Evolutionary conservation across 2,329 filamentous ascomycete genomes (phyloP), one percentile per base, ranked within the genome.

Genomic region (Aschersonia sp.): DNA sequence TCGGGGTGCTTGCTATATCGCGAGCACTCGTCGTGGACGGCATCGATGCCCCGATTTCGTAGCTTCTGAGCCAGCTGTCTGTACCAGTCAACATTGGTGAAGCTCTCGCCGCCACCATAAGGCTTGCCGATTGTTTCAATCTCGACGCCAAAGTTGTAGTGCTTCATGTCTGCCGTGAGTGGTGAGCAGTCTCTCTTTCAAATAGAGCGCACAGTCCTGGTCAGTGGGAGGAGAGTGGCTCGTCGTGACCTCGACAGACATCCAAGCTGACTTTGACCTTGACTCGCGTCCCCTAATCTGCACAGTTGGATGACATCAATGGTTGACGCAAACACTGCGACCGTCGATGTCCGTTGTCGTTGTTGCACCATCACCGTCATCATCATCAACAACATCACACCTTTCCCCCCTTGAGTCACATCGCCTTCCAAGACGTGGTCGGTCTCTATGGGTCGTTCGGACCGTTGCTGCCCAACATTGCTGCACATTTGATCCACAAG

Each of bases 131-230:
- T 57, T 44, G 62, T 56, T 48, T 66, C 64, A 43, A 66, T 66
- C 53, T 66, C 64, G 48, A 66, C 56, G 46, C 64, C 64, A 47
- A 67, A 66, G 50, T 65, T 66, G 62, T 65, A 66, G 49, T 66
- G 59, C 46, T 55, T 56, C 43, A 58, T 50, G 47, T 22, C 37
- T 12, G 32, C 30, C 10, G 11, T 37, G 5, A 29, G 32, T 42
- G 44, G 44, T 35, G 5, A 45, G 29, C 30, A 8, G 35, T 2
- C 35, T 8, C 35, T 5, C 35, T 37, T 37, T 12, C 35, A 37
- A 2, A 4, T 37, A 9, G 35, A 37, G 35, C 8, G 35, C 8
- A 37, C 35, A 37, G 35, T 37, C 35, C 8, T 37, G 8, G 35
- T 12, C 8, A 37, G 8, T 12, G 35, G 35, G 8, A 22, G 22